Evolutionary conservation across 805 yeast genomes (phyloP).

Genomic region (Yarrowia sp.): DNA sequence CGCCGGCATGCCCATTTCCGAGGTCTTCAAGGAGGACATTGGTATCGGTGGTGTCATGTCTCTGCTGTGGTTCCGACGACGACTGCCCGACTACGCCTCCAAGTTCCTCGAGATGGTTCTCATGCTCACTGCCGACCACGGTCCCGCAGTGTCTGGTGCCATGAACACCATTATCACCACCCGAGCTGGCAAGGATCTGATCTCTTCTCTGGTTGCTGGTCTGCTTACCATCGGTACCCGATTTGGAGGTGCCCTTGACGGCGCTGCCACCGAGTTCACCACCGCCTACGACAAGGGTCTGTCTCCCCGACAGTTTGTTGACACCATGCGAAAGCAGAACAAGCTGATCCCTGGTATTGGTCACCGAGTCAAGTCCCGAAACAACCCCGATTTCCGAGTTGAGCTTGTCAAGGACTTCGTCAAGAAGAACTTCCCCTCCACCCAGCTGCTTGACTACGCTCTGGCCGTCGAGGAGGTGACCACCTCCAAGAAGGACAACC

Average conservation of each 20-base stretch:
- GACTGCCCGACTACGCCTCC: slow-evolving; percentile 46
- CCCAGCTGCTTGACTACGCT: slow-evolving; percentile 46
- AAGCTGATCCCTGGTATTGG: slow-evolving; percentile 50
- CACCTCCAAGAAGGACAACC: slow-evolving; percentile 50
- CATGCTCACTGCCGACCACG: slow-evolving; percentile 50
- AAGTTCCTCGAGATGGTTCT: slow-evolving; percentile 50
- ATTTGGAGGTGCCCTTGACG: slow-evolving; percentile 49
- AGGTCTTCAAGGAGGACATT: slow-evolving; percentile 48
- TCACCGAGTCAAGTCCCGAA: slow-evolving; percentile 48
- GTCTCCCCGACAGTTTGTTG: slow-evolving; percentile 48
- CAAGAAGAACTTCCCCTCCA: slow-evolving; percentile 46
- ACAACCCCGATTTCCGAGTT: slow-evolving; percentile 50
- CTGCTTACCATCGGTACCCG: slow-evolving; percentile 47
- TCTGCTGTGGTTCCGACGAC: slow-evolving; percentile 47
- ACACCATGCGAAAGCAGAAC: slow-evolving; percentile 48
- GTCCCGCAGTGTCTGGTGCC: slow-evolving; percentile 50
- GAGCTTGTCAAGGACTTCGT: slow-evolving; percentile 49
- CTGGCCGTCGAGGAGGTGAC: slow-evolving; percentile 50
- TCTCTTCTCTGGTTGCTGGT: slow-evolving; percentile 48
- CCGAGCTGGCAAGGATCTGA: slow-evolving; percentile 49
- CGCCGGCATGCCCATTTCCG: slow-evolving; percentile 49
- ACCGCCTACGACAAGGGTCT: slow-evolving; percentile 46
- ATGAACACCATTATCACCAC: slow-evolving; percentile 50
- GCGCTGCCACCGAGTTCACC: slow-evolving; percentile 48
- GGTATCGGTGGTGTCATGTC: slow-evolving; percentile 51